Base-by-base conservation (phyloP, 108 stramenopile species). In the Stephanodiscus triporus region DNA sequence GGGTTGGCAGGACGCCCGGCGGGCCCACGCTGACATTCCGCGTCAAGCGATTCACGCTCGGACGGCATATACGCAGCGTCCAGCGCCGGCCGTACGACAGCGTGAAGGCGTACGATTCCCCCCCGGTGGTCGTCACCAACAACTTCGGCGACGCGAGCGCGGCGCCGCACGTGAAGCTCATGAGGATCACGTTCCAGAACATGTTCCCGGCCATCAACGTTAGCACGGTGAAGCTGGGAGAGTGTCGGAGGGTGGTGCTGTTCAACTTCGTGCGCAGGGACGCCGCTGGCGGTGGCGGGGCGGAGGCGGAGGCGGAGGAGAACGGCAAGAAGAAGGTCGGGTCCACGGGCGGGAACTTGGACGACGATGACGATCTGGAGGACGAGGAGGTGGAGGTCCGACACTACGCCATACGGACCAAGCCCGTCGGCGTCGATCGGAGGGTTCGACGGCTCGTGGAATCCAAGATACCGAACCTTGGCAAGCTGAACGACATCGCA, bases 121-220 rank as follows among this genome's bases (percentile, higher is more conserved):
- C 97, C 43, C 97, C 98, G 9, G 80, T 98, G 30, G 97, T 99
- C 14, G 99, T 99, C 30, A 97, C 98, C 10, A 99, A 99, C 84
- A 99, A 98, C 81, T 99, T 99, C 77, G 97, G 96, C 23, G 97
- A 97, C 86, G 88, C 65, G 9, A 72, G 82, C 10, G 93, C 91
- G 1, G 62, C 85, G 32, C 95, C 93, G 8, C 97, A 99, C 57
- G 89, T 99, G 48, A 97, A 97, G 83, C 66, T 99, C 24, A 93
- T 97, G 95, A 88, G 95, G 34, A 94, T 98, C 55, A 97, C 98
- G 2, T 98, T 99, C 71, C 98, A 99, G 81, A 96, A 97, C 67
- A 97, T 99, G 97, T 99, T 99, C 72, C 98, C 98, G 45, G 89
- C 98, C 0, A 97, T 99, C 49, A 97, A 99, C 84, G 98, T 99